Evolutionary conservation across 352 stramenopile genomes (phyloP).

Genomic region (Aphanomyces astaci): DNA sequence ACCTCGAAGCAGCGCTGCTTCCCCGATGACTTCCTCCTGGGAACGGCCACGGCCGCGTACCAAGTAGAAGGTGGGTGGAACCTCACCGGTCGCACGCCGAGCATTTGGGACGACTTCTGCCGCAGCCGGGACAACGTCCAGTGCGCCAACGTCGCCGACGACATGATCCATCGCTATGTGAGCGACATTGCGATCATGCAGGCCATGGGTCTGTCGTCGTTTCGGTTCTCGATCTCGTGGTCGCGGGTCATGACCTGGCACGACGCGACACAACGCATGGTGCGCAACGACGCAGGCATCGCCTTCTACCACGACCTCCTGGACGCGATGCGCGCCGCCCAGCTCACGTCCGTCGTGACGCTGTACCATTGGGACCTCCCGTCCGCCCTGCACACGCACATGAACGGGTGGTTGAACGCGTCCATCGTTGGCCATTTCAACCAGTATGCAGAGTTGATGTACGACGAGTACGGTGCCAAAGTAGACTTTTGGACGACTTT

Average conservation of each 20-base stretch:
- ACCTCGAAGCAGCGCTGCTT: conserved; percentile 40
- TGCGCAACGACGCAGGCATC: conserved; percentile 80
- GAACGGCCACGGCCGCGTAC: conserved; percentile 85
- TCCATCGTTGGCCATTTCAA: conserved; percentile 67
- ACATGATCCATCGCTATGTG: conserved; percentile 88
- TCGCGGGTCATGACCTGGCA: conserved; percentile 84
- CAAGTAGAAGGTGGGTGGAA: conserved; percentile 90
- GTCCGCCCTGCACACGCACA: conserved; percentile 69
- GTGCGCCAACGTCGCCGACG: conserved; percentile 88
- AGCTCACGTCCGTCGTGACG: conserved; percentile 88
- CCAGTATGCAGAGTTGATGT: conserved; percentile 86
- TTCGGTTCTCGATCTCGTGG: conserved; percentile 92
- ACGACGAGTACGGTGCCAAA: conserved; percentile 84
- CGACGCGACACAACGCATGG: conserved; percentile 29
- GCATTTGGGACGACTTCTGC: conserved; percentile 93
- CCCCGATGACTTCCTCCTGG: conserved; percentile 74
- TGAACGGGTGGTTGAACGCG: conserved; percentile 63
- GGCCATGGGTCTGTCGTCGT: conserved; percentile 83
- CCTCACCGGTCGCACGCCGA: conserved; percentile 59
- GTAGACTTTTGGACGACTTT: conserved; percentile 94
- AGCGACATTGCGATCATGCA: conserved; percentile 92
- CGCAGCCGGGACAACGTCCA: conserved; percentile 50
- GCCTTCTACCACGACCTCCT: conserved; percentile 91
- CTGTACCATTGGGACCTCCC: conserved; percentile 97
- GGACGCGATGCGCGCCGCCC: conserved; percentile 58